Percentiles rank a stretch among this genome's conserved stretches.
phyloP scores from a whole-genome alignment of 805 yeast species.

The Kodamaea neixiangensis region DNA sequence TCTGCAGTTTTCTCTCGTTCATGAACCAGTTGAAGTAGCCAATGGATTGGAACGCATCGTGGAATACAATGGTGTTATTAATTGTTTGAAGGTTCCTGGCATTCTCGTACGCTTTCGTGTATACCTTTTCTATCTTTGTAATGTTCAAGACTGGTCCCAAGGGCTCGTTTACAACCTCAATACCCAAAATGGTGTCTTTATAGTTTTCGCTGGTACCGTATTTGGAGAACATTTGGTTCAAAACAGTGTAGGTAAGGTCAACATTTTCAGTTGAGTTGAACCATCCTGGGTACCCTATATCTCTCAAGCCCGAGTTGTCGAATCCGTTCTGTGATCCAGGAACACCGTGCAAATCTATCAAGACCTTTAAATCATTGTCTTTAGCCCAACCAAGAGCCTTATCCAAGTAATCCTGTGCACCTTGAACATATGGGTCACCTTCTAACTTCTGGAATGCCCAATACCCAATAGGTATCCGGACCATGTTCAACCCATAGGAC shows the following conservation, averaged over 20 bases:
- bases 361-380: slow-evolving; percentile 58
- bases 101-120: slow-evolving; percentile 31
- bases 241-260: slow-evolving; percentile 32
- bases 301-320: slow-evolving; percentile 75
- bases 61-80: slow-evolving; percentile 53
- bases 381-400: slow-evolving; percentile 70
- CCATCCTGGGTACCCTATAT: slow-evolving; percentile 38
- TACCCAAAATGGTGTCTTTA: slow-evolving; percentile 38
- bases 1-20: slow-evolving; percentile 19
- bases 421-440: slow-evolving; percentile 64
- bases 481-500: slow-evolving; percentile 60
- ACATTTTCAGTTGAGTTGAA: slow-evolving; percentile 30
- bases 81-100: slow-evolving; percentile 30
- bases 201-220: slow-evolving; percentile 34
- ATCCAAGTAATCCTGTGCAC: slow-evolving; percentile 65
- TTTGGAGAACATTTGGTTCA: slow-evolving; percentile 33
- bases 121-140: slow-evolving; percentile 28
- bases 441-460: slow-evolving; percentile 65
- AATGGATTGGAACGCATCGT: slow-evolving; percentile 62
- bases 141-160: slow-evolving; percentile 27
- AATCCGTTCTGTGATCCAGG: slow-evolving; percentile 89
- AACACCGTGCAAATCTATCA: slow-evolving; percentile 78
- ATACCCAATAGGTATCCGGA: slow-evolving; percentile 78
- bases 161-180: slow-evolving; percentile 45
- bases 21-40: slow-evolving; percentile 57